phyloP scores from a whole-genome alignment of 495 filamentous ascomycete species.

The Extremus antarcticus region DNA sequence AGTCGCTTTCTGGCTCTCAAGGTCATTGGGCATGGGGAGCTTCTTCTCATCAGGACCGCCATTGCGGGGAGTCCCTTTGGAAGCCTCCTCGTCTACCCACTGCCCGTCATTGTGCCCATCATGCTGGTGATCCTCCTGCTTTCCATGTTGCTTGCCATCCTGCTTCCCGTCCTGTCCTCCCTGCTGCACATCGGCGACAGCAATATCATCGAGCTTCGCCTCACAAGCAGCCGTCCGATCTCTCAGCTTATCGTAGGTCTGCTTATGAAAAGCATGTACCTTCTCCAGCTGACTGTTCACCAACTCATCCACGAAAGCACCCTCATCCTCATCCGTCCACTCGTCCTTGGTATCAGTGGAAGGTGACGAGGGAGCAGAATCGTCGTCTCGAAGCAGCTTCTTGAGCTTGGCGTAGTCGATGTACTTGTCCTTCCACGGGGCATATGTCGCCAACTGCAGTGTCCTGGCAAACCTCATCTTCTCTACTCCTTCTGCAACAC shows the following conservation, averaged over 20 bases:
- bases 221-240: constrained; percentile 53
- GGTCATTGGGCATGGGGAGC: too few species aligned
- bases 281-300: constrained; percentile 92
- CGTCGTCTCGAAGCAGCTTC: constrained; percentile 67
- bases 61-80: too few species aligned
- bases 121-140: too few species aligned
- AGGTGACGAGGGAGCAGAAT: constrained; percentile 41
- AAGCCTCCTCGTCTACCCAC: too few species aligned
- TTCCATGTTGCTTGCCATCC: constrained; percentile 44
- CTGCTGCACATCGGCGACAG: constrained; percentile 22
- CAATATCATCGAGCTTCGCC: constrained; percentile 44
- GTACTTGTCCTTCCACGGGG: constrained; percentile 86
- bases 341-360: constrained; percentile 28
- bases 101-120: too few species aligned
- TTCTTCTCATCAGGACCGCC: too few species aligned
- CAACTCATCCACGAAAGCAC: constrained; percentile 83
- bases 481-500: not conserved
- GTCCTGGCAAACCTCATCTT: constrained; percentile 88
- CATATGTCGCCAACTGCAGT: constrained; percentile 64
- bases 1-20: too few species aligned
- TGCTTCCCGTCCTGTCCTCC: constrained; percentile 13
- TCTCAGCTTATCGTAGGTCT: constrained; percentile 59
- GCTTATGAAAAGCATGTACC: constrained; percentile 77
- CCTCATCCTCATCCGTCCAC: constrained; percentile 97
- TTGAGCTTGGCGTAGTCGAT: constrained; percentile 94